Evolutionary conservation across 495 filamentous ascomycete genomes (phyloP).

Genomic region (Lophiostoma macrostomum): DNA sequence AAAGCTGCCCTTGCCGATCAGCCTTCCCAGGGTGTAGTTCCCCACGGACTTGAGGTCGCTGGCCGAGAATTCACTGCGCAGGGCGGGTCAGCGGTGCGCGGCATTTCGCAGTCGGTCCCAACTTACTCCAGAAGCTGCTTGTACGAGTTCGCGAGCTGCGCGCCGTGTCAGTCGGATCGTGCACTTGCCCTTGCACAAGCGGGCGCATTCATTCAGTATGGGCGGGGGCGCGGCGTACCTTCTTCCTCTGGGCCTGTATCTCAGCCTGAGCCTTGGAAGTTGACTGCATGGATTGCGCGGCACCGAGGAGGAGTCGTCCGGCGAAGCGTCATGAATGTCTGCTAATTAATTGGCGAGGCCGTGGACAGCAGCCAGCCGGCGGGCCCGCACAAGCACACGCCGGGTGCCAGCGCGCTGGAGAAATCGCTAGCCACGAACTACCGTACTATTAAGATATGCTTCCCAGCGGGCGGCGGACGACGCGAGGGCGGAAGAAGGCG

Average conservation of each 20-base stretch:
- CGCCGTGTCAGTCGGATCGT: conserved; percentile 30
- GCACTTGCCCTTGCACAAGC: conserved; percentile 4
- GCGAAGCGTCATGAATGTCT: conserved; percentile 25
- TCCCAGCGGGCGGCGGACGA: no score
- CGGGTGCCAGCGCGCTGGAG: not conserved
- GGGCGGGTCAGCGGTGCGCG: conserved; percentile 26
- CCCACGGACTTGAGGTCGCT: conserved; percentile 87
- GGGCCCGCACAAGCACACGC: not conserved
- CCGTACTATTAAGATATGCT: no score
- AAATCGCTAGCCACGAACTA: no score
- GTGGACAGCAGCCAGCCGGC: not conserved
- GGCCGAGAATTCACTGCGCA: conserved; percentile 82
- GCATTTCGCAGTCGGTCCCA: no score
- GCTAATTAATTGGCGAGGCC: conserved; percentile 7
- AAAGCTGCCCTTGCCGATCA: conserved; percentile 97
- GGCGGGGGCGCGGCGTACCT: conserved; percentile 52
- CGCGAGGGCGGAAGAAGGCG: no score
- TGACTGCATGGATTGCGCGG: conserved; percentile 35
- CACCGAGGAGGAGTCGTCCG: conserved; percentile 8
- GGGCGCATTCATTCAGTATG: not conserved
- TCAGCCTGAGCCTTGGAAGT: conserved; percentile 60
- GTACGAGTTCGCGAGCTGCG: conserved; percentile 92
- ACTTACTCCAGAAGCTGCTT: conserved; percentile 92
- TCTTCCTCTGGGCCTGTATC: conserved; percentile 87
- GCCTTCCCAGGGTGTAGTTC: conserved; percentile 84